Conservation (phyloP, 1,284 basidiomycete genomes). For the Moesziomyces aphidis region DNA sequence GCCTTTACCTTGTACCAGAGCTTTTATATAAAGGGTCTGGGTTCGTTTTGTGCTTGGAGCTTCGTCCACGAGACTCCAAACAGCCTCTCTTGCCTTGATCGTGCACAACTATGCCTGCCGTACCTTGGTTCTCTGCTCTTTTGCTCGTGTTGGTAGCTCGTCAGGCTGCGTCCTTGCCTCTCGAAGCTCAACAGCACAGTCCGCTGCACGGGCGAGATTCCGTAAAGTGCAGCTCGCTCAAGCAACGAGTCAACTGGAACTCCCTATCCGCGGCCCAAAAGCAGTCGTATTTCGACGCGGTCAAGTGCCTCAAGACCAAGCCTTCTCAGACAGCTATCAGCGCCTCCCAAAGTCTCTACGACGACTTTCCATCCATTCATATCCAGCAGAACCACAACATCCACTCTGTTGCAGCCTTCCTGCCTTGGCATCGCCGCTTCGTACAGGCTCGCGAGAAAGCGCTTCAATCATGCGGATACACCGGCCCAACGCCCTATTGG, state of each 20-base stretch:
- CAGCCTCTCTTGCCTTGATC: no score
- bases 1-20: no score
- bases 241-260: slow-evolving; percentile 16
- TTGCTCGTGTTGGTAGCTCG: background rate
- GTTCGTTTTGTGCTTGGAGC: no score
- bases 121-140: no score
- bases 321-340: background rate
- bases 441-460: slow-evolving; percentile 18
- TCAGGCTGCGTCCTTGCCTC: background rate
- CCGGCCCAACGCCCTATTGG: slow-evolving; percentile 16
- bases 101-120: no score
- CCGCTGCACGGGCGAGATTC: background rate
- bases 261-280: slow-evolving; percentile 4
- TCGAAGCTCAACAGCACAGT: background rate
- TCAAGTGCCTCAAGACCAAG: slow-evolving; percentile 21
- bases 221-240: slow-evolving; percentile 6
- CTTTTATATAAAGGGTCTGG: no score
- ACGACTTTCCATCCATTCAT: slow-evolving; percentile 19
- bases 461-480: slow-evolving; percentile 11
- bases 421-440: slow-evolving; percentile 23
- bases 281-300: slow-evolving; percentile 14
- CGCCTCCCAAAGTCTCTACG: slow-evolving; percentile 8
- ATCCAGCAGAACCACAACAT: slow-evolving; percentile 11
- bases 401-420: slow-evolving; percentile 14
- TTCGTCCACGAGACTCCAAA: no score